These are phyloP conservation scores for Solanum ossicruentum DNA, from an alignment of 257 asterid species.

Conservation along the genomic window DNA sequence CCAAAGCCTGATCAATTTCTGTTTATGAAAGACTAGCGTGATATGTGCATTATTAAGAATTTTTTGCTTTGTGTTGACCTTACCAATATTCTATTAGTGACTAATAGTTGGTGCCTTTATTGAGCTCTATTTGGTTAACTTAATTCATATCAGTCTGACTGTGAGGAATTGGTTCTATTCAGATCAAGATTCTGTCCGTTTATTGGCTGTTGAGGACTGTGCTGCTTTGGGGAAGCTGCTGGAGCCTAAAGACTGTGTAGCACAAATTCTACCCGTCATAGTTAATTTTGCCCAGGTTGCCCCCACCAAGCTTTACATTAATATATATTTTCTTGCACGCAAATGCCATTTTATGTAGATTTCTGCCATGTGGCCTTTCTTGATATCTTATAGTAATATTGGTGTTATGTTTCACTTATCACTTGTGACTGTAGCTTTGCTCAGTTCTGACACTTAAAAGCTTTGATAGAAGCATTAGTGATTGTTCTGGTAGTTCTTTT, in stretches of 20 bases:
- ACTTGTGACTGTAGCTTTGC: not conserved
- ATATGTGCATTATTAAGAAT: not conserved
- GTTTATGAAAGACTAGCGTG: not conserved
- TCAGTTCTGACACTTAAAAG: not conserved
- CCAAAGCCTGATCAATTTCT: not conserved
- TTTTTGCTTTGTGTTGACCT: not conserved
- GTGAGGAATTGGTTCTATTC: not conserved
- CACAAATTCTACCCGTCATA: constrained; percentile 29
- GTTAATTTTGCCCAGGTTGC: constrained; percentile 32
- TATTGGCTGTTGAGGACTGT: constrained; percentile 32
- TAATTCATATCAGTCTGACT: not conserved
- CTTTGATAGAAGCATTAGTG: not conserved
- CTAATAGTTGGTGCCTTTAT: not conserved
- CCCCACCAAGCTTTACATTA: not conserved
- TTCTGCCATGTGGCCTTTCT: not conserved
- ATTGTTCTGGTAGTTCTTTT: not conserved
- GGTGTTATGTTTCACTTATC: not conserved
- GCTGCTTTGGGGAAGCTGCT: constrained; percentile 29
- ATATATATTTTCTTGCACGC: not conserved
- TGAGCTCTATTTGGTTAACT: not conserved
- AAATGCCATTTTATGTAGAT: not conserved
- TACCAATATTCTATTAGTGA: not conserved
- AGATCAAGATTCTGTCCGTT: constrained; percentile 37
- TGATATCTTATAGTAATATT: not conserved
- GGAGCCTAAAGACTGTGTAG: constrained; percentile 29